These are phyloP conservation scores for Arabidopsis suecica DNA, from an alignment of 345 rosid species.

Conservation along the genomic window DNA sequence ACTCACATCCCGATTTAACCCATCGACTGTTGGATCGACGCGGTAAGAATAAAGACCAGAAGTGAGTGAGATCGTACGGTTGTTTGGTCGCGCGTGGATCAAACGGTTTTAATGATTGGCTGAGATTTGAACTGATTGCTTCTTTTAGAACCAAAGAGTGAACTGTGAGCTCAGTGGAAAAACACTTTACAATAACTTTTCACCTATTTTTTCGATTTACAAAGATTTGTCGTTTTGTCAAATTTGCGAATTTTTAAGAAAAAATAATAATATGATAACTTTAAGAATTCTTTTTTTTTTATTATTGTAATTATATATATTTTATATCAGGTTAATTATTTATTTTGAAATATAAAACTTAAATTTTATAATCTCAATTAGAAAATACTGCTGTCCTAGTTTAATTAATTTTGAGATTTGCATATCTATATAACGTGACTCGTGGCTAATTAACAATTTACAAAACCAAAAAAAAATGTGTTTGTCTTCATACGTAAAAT, in stretches of 20 bases:
- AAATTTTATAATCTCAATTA: background rate
- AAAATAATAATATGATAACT: too few species aligned
- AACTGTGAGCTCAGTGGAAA: constrained; percentile 14
- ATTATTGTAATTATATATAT: too few species aligned
- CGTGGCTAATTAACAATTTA: constrained; percentile 8
- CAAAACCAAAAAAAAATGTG: background rate
- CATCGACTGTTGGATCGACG: constrained; percentile 35
- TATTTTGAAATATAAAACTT: too few species aligned
- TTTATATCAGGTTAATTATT: too few species aligned
- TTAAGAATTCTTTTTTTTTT: too few species aligned
- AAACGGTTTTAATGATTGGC: constrained; percentile 7
- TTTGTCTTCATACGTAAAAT: constrained; percentile 18
- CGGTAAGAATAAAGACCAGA: constrained; percentile 15
- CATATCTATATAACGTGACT: constrained; percentile 23
- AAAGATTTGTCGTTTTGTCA: background rate
- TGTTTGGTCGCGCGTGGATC: background rate
- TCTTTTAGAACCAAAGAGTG: constrained; percentile 9
- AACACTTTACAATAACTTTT: background rate
- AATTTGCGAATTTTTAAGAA: background rate
- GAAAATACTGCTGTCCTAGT: background rate
- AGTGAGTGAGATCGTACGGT: constrained; percentile 37
- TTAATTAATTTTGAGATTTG: constrained; percentile 9
- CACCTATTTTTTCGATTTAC: background rate
- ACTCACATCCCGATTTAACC: constrained; percentile 20
- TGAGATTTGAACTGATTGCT: constrained; percentile 3